phyloP scores from a whole-genome alignment of 352 stramenopile species.

The Pythium grandisporangium region DNA sequence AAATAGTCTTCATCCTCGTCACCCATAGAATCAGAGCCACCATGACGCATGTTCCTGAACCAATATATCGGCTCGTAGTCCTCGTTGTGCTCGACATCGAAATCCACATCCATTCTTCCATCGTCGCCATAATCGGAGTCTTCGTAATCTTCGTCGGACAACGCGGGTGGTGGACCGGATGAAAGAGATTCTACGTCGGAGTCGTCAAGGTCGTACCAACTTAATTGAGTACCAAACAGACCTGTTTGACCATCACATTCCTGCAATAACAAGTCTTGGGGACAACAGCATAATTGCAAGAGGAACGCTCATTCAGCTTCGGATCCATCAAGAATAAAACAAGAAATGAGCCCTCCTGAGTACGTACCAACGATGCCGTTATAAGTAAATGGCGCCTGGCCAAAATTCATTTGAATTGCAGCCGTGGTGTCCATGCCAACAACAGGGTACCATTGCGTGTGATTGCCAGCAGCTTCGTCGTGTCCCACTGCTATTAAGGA shows the following conservation, averaged over 20 bases:
- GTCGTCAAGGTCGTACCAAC: slow-evolving; percentile 49
- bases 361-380: slow-evolving; percentile 29
- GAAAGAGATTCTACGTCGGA: slow-evolving; percentile 16
- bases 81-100: slow-evolving; percentile 1
- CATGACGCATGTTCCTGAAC: not conserved
- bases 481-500: slow-evolving; percentile 25
- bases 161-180: not conserved
- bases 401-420: slow-evolving; percentile 77
- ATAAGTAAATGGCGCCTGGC: slow-evolving; percentile 55
- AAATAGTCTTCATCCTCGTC: slow-evolving; percentile 14
- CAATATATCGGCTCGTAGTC: too few relatives aligned
- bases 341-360: too few relatives aligned
- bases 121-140: slow-evolving; percentile 11
- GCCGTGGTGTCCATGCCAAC: slow-evolving; percentile 78
- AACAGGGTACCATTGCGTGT: slow-evolving; percentile 60
- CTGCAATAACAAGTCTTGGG: slow-evolving; percentile 38
- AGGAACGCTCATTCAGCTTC: too few relatives aligned
- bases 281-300: too few relatives aligned
- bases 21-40: not conserved
- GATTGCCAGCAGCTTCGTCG: slow-evolving; percentile 22
- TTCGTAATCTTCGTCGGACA: slow-evolving; percentile 1
- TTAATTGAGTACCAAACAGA: slow-evolving; percentile 17
- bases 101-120: slow-evolving; percentile 1
- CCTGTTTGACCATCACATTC: slow-evolving; percentile 21
- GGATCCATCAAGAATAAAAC: not conserved